Conservation (phyloP, 768 basidiomycete species). For the Tephrocybe sp. region DNA sequence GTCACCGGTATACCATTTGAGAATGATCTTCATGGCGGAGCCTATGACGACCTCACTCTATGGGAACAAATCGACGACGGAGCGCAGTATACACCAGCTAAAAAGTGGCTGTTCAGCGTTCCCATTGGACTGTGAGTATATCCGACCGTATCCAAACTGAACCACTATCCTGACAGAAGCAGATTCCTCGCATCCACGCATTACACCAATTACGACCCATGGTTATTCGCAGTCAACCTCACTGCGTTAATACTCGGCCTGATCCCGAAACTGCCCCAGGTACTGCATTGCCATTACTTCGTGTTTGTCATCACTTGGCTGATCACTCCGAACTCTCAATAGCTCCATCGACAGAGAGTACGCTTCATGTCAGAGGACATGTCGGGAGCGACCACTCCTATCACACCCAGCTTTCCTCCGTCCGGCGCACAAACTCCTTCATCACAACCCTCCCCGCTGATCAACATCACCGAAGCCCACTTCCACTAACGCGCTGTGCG, state of each 20-base stretch:
- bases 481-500: constrained; percentile 28
- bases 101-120: constrained; percentile 92
- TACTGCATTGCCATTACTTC: constrained; percentile 33
- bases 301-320: constrained; percentile 15
- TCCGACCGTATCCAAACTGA: not conserved
- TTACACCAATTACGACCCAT: constrained; percentile 96
- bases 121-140: constrained; percentile 82
- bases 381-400: constrained; percentile 69
- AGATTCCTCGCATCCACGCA: constrained; percentile 98
- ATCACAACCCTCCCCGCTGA: constrained; percentile 27
- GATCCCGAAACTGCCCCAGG: constrained; percentile 95
- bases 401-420: constrained; percentile 55
- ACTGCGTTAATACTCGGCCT: constrained; percentile 77
- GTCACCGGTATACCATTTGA: constrained; percentile 97
- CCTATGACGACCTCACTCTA: constrained; percentile 94
- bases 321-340: constrained; percentile 4
- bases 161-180: constrained; percentile 14
- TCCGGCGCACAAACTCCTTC: constrained; percentile 49
- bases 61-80: constrained; percentile 99
- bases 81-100: constrained; percentile 97
- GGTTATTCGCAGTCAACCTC: constrained; percentile 90
- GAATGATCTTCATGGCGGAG: constrained; percentile 82
- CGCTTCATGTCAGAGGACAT: constrained; percentile 68
- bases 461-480: constrained; percentile 48
- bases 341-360: constrained; percentile 84